Base-by-base conservation (phyloP, 1,139 yeast species). In the Yamadazyma oceani region DNA sequence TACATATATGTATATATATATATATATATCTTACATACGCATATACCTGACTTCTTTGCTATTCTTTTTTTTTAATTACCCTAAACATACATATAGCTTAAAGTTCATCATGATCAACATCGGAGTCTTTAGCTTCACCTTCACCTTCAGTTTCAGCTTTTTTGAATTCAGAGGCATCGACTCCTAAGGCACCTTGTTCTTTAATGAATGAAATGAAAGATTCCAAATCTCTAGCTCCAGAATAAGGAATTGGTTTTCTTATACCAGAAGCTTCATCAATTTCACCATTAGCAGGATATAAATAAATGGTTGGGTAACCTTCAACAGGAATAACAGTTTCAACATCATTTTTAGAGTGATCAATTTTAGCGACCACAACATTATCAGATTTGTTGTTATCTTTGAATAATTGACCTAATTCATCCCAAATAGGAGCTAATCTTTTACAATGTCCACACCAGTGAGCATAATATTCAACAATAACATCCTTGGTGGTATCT, bases 401-500 rank as follows among this genome's bases (percentile, higher is more conserved):
- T 41, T 69, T 72, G 63, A 72, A 85, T 41, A 85, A 60, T 37
- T 69, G 81, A 41, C 89, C 97, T 53, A 92, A 78, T 61, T 88
- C 94, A 60, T 86, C 96, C 73, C 84, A 92, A 43, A 73, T 75
- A 58, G 98, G 98, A 42, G 96, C 96, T 66, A 90, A 76, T 66
- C 78, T 87, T 78, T 90, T 90, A 78, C 98, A 90, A 75, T 90
- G 97, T 36, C 97, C 97, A 73, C 98, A 90, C 98, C 98, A 92
- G 67, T 96, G 96, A 40, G 98, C 98, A 60, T 87, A 92, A 70
- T 86, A 90, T 73, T 90, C 88, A 51, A 92, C 90, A 51, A 92
- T 72, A 37, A 92, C 90, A 62, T 92, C 97, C 74, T 87, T 88
- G 42, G 75, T 62, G 36, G 71, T 67, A 57, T 89, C 90, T 27